Conservation (phyloP, 495 filamentous ascomycete species). For the Tuber umbilicatum region DNA sequence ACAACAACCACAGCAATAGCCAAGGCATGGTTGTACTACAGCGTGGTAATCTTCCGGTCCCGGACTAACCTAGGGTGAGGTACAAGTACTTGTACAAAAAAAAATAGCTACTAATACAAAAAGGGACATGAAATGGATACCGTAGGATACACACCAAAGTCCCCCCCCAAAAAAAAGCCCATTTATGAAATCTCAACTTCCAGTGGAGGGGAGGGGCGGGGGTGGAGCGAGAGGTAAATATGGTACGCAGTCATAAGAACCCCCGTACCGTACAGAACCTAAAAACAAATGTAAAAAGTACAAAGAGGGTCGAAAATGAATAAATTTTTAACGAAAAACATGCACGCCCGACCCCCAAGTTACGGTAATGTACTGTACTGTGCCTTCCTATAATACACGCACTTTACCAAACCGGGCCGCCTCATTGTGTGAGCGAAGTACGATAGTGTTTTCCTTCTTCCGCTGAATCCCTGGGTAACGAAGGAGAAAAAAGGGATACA, state of each 20-base stretch:
- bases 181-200: not conserved
- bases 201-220: not conserved
- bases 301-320: not conserved
- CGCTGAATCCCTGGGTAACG: not conserved
- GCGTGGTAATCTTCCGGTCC: not conserved
- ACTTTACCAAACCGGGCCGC: not conserved
- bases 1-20: not conserved
- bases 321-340: not conserved
- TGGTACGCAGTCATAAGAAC: not conserved
- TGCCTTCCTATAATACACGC: not conserved
- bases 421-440: not conserved
- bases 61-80: not conserved
- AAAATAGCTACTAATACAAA: conserved; percentile 14
- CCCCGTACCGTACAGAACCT: not conserved
- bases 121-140: not conserved
- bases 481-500: not conserved
- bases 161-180: not conserved
- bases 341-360: not conserved
- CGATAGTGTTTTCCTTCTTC: not conserved
- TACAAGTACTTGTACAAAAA: too few relatives aligned
- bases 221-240: not conserved
- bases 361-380: not conserved
- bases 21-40: not conserved
- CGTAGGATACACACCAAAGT: not conserved
- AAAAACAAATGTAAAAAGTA: not conserved